phyloP scores from a whole-genome alignment of 305 asterid species.

The Lippia alba region DNA sequence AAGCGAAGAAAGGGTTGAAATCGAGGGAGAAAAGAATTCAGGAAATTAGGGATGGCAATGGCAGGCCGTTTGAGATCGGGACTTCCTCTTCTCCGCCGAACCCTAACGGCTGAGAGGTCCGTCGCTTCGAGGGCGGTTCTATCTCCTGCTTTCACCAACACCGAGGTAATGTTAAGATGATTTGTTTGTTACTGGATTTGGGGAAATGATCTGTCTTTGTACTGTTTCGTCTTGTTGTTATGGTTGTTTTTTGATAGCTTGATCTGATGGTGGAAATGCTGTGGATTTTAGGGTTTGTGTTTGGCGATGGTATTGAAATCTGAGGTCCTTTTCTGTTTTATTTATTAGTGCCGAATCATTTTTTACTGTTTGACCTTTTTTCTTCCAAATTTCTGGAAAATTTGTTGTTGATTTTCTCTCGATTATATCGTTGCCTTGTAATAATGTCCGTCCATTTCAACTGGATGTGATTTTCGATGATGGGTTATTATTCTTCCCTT shows the following conservation, averaged over 20 bases:
- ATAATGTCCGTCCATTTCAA: background rate
- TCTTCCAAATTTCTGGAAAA: too few relatives aligned
- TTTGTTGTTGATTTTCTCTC: background rate
- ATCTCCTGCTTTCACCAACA: slow-evolving; percentile 36
- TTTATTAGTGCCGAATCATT: background rate
- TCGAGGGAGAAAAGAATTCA: background rate
- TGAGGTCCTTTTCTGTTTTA: background rate
- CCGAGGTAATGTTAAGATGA: slow-evolving; percentile 44
- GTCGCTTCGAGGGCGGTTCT: slow-evolving; percentile 37
- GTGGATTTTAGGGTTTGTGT: background rate
- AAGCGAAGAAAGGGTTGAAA: background rate
- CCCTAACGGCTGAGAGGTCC: slow-evolving; percentile 50
- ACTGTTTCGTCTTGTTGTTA: background rate
- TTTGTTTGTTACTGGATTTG: background rate
- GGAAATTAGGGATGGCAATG: slow-evolving; percentile 44
- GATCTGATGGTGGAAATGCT: background rate
- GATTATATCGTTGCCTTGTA: background rate
- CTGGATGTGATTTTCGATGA: background rate
- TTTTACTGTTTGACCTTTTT: background rate
- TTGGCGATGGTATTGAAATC: background rate
- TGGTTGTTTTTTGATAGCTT: background rate
- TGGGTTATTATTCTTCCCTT: background rate
- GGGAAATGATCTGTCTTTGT: background rate
- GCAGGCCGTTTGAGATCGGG: slow-evolving; percentile 61
- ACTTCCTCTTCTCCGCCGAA: slow-evolving; percentile 54